Percentiles rank a stretch among this genome's conserved stretches.
phyloP scores from a whole-genome alignment of 1,139 yeast genomes.

The Zygosaccharomyces sapae region DNA sequence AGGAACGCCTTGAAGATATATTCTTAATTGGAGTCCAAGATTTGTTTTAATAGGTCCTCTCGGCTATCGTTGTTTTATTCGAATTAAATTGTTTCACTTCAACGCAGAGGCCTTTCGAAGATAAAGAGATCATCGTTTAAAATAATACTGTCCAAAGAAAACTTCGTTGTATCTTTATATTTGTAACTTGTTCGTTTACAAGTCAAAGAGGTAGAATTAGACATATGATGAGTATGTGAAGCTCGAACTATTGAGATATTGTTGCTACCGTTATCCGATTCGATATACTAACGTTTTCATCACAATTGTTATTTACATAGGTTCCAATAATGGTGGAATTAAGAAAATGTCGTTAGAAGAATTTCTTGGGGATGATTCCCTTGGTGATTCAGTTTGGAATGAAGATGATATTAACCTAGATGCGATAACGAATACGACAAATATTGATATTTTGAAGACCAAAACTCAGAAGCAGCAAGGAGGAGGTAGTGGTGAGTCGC shows the following conservation, averaged over 20 bases:
- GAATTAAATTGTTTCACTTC: too few relatives aligned
- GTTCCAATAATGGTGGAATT: constrained; percentile 24
- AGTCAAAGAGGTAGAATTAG: not conserved
- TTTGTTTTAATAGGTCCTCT: too few relatives aligned
- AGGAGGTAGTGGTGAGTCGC: constrained; percentile 7
- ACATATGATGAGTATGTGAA: constrained; percentile 9
- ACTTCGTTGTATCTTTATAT: not conserved
- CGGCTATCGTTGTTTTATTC: too few relatives aligned
- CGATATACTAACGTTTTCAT: constrained; percentile 4
- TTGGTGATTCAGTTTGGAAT: constrained; percentile 36
- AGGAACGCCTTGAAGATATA: too few relatives aligned
- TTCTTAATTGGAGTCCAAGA: too few relatives aligned
- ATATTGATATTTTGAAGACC: constrained; percentile 24
- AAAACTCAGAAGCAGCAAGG: constrained; percentile 18
- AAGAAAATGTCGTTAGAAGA: constrained; percentile 38
- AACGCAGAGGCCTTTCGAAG: too few relatives aligned
- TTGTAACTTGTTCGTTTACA: not conserved
- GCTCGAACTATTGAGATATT: not conserved
- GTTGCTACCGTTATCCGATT: not conserved
- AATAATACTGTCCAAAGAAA: too few relatives aligned
- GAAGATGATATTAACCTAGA: constrained; percentile 30
- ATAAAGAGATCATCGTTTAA: too few relatives aligned
- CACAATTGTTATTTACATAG: not conserved
- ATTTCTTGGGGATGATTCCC: constrained; percentile 34
- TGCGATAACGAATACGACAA: constrained; percentile 25